Conservation (phyloP, 306 rosid genomes). For the Mucuna pruriens region DNA sequence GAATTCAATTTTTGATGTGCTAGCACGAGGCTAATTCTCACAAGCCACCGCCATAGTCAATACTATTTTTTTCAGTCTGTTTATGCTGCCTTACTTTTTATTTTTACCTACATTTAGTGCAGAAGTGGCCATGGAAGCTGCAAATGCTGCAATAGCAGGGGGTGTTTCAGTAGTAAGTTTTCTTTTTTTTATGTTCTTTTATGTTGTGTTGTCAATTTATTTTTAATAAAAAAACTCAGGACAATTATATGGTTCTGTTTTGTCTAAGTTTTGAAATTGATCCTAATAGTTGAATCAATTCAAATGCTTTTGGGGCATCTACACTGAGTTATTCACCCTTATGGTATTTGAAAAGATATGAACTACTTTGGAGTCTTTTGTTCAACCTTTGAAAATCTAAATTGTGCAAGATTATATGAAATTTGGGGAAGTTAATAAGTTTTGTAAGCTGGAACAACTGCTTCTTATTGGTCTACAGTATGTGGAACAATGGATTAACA, state of each 20-base stretch:
- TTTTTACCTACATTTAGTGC: conserved; percentile 55
- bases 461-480: neutral
- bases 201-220: neutral
- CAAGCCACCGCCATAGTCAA: neutral
- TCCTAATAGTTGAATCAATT: conserved; percentile 7
- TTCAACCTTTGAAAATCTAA: neutral
- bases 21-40: neutral
- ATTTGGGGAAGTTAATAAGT: conserved; percentile 8
- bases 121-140: conserved; percentile 83
- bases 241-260: neutral
- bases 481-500: neutral
- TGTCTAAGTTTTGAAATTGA: neutral
- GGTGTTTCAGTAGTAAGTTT: conserved; percentile 86
- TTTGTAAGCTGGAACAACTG: neutral
- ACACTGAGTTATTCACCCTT: conserved; percentile 17
- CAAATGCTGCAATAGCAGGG: conserved; percentile 83
- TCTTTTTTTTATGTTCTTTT: conserved; percentile 10
- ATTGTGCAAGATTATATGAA: neutral
- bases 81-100: conserved; percentile 33
- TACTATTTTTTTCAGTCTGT: neutral
- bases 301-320: conserved; percentile 21
- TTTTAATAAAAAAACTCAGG: neutral
- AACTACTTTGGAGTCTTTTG: conserved; percentile 15
- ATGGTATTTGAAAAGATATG: neutral
- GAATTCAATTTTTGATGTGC: neutral